Percentiles rank a stretch among this genome's conserved stretches.
Evolutionary conservation across 345 rosid species (phyloP).

Genomic region (Acer negundo): DNA sequence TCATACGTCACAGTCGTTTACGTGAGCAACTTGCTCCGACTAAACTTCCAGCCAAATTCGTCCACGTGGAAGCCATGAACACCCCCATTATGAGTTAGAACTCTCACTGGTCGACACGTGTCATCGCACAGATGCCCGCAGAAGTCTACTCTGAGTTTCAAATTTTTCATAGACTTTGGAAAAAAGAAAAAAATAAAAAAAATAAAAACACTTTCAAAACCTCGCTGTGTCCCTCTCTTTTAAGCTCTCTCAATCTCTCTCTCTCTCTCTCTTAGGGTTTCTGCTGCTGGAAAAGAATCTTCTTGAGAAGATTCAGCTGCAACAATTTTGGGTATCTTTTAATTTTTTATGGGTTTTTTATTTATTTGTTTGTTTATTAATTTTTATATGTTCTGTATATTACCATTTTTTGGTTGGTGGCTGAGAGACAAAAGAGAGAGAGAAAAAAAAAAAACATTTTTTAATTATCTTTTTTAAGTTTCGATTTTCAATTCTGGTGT

Average conservation of each 20-base stretch:
- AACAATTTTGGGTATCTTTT: background rate
- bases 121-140: slow-evolving; percentile 12
- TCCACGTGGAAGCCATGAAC: slow-evolving; percentile 20
- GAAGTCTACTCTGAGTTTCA: slow-evolving; percentile 12
- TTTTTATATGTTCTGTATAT: background rate
- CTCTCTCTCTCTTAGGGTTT: slow-evolving; percentile 23
- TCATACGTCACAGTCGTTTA: slow-evolving; percentile 18
- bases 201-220: slow-evolving; percentile 15
- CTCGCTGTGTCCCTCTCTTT: slow-evolving; percentile 21
- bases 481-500: background rate
- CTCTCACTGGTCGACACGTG: slow-evolving; percentile 24
- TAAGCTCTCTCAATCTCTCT: background rate
- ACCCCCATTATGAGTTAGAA: slow-evolving; percentile 16
- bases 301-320: slow-evolving; percentile 9
- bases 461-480: background rate
- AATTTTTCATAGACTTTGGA: background rate
- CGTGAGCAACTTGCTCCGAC: slow-evolving; percentile 13
- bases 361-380: background rate
- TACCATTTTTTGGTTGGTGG: slow-evolving; percentile 10
- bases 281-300: slow-evolving; percentile 7
- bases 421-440: slow-evolving; percentile 3
- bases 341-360: background rate
- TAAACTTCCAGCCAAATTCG: slow-evolving; percentile 7
- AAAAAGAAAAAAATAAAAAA: background rate
- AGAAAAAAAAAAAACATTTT: background rate